Evolutionary conservation across 2,329 filamentous ascomycete species (phyloP).

Genomic region (Phaeosphaeriaceae sp.): DNA sequence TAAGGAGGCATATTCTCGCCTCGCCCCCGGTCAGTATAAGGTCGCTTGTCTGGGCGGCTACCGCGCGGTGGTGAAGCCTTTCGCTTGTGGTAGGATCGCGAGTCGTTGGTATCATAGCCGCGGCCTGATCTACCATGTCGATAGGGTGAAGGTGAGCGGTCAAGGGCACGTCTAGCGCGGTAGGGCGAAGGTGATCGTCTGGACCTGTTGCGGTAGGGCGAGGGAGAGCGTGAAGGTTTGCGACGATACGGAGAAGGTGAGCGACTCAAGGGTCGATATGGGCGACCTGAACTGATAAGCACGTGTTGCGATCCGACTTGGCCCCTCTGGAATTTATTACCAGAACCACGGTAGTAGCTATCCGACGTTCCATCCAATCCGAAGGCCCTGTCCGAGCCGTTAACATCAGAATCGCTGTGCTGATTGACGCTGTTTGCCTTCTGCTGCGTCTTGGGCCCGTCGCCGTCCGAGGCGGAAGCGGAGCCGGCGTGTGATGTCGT

Average conservation of each 20-base stretch:
- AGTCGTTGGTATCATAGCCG: conserved; percentile 29
- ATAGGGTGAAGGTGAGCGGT: conserved; percentile 39
- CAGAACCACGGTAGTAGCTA: conserved; percentile 10
- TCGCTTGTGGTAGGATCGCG: conserved; percentile 48
- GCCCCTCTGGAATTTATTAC: conserved; percentile 6
- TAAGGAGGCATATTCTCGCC: conserved; percentile 50
- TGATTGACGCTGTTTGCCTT: conserved; percentile 46
- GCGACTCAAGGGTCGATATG: conserved; percentile 33
- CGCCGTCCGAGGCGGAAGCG: conserved; percentile 40
- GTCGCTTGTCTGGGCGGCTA: conserved; percentile 63
- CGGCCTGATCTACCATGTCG: conserved; percentile 31
- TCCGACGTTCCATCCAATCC: conserved; percentile 37
- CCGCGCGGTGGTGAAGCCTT: conserved; percentile 50
- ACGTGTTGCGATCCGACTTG: background rate
- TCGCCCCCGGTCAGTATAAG: conserved; percentile 43
- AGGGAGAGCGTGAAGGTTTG: conserved; percentile 38
- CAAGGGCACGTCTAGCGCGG: conserved; percentile 26
- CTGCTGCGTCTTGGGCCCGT: conserved; percentile 32
- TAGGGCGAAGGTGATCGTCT: conserved; percentile 37
- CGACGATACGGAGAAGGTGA: conserved; percentile 40
- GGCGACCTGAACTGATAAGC: conserved; percentile 13
- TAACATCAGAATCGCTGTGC: conserved; percentile 39
- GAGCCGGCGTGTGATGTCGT: conserved; percentile 37
- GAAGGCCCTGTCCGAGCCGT: conserved; percentile 41
- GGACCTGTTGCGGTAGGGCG: conserved; percentile 35